These are phyloP conservation scores for Fraxinus excelsior DNA, from an alignment of 257 asterid species.

Conservation along the genomic window DNA sequence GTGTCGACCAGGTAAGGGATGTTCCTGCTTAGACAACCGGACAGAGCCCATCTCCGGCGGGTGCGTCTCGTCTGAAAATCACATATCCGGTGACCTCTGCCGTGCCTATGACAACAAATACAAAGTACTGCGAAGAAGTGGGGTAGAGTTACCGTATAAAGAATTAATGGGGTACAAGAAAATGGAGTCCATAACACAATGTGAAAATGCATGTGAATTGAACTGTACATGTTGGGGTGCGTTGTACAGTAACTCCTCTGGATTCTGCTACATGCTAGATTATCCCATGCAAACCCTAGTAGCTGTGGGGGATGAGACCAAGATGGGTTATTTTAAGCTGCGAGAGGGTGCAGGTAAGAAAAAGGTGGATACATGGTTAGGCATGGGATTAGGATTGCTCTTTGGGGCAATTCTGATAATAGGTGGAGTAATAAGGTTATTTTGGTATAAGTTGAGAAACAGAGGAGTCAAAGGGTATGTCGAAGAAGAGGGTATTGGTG, in stretches of 20 bases:
- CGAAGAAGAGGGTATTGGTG: conserved; percentile 62
- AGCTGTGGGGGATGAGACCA: conserved; percentile 59
- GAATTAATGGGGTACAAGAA: conserved; percentile 57
- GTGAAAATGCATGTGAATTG: conserved; percentile 60
- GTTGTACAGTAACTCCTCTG: conserved; percentile 82
- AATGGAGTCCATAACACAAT: conserved; percentile 46
- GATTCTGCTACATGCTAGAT: conserved; percentile 81
- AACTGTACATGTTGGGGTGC: conserved; percentile 91
- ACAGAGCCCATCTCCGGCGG: conserved; percentile 37
- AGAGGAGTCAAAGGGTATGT: conserved; percentile 56
- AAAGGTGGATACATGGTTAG: conserved; percentile 40
- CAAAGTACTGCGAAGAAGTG: conserved; percentile 41
- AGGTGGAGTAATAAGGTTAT: conserved; percentile 48
- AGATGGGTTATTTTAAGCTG: conserved; percentile 78
- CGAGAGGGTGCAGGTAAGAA: conserved; percentile 56
- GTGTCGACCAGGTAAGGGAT: conserved; percentile 61
- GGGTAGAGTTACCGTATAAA: conserved; percentile 82
- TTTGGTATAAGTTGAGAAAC: conserved; percentile 49
- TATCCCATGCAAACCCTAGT: conserved; percentile 65
- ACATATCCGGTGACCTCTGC: conserved; percentile 52
- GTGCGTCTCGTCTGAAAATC: conserved; percentile 39
- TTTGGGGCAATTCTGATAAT: conserved; percentile 58
- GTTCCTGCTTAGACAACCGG: conserved; percentile 68
- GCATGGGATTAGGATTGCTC: conserved; percentile 55
- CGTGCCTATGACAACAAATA: conserved; percentile 39